These are phyloP conservation scores for Gamsiella multidivaricata DNA, from an alignment of 192 early-diverging fungal species.

Conservation along the genomic window DNA sequence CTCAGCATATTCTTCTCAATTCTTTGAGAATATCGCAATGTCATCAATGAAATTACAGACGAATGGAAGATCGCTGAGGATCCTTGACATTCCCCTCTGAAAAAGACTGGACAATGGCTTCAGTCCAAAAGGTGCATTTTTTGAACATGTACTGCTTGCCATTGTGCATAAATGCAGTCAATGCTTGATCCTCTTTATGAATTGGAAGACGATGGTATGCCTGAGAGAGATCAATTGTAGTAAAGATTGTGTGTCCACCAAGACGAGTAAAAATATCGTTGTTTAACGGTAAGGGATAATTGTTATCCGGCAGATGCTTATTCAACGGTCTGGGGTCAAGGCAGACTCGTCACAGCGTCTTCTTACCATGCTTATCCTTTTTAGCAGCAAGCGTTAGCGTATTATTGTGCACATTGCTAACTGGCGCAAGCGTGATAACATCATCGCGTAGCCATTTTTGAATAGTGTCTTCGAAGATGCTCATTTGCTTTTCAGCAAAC, in stretches of 20 bases:
- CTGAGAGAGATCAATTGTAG: background rate
- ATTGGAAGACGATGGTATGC: constrained; percentile 7
- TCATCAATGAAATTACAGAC: too few species aligned
- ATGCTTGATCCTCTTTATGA: background rate
- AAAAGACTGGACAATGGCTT: background rate
- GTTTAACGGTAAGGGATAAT: constrained; percentile 4
- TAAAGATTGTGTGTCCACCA: background rate
- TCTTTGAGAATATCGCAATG: too few species aligned
- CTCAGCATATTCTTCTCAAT: too few species aligned
- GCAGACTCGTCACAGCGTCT: constrained; percentile 10
- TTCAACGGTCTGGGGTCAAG: constrained; percentile 13
- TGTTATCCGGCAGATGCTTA: constrained; percentile 2
- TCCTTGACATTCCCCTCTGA: too few species aligned
- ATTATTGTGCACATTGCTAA: constrained; percentile 6
- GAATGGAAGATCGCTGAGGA: too few species aligned
- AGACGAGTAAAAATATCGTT: background rate
- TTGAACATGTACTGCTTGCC: constrained; percentile 5
- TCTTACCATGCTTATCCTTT: constrained; percentile 3
- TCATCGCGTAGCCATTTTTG: background rate
- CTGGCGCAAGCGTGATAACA: constrained; percentile 7
- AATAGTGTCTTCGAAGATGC: background rate
- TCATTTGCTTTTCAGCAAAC: background rate
- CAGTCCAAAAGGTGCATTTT: constrained; percentile 4
- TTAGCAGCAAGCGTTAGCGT: constrained; percentile 6
- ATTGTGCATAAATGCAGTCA: constrained; percentile 3